Conservation (phyloP, 106 monocot genomes). For the Apostasia shenzhenica region DNA sequence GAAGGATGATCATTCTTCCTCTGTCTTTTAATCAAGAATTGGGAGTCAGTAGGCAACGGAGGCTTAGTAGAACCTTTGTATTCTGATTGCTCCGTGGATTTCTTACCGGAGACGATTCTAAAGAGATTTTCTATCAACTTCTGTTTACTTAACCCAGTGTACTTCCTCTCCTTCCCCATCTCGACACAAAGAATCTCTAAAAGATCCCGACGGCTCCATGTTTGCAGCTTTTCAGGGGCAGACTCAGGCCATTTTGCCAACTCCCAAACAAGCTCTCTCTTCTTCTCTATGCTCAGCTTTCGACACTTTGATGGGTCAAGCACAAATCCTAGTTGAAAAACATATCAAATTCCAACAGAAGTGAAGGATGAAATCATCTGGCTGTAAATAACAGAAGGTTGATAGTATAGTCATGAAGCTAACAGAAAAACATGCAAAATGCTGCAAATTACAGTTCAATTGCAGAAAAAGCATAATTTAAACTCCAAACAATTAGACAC, state of each 20-base stretch:
- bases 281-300: slow-evolving; percentile 50
- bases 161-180: slow-evolving; percentile 88
- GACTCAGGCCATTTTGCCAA: slow-evolving; percentile 50
- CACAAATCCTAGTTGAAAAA: slow-evolving; percentile 37
- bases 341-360: neutral
- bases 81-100: slow-evolving; percentile 12
- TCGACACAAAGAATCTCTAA: slow-evolving; percentile 82
- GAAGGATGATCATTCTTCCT: slow-evolving; percentile 73
- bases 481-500: too few species aligned
- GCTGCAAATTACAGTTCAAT: too few species aligned
- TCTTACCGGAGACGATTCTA: slow-evolving; percentile 52
- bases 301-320: slow-evolving; percentile 67
- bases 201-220: slow-evolving; percentile 88
- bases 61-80: too few species aligned
- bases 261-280: slow-evolving; percentile 56
- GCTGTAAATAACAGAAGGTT: neutral
- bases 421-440: too few species aligned
- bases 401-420: too few species aligned
- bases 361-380: too few species aligned
- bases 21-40: slow-evolving; percentile 52
- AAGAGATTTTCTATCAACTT: slow-evolving; percentile 74
- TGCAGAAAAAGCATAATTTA: neutral
- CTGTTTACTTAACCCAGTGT: slow-evolving; percentile 77
- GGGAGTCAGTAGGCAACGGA: slow-evolving; percentile 12
- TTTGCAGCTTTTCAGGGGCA: slow-evolving; percentile 60